Conservation (phyloP, 495 filamentous ascomycete genomes). For the Neurospora sp. region DNA sequence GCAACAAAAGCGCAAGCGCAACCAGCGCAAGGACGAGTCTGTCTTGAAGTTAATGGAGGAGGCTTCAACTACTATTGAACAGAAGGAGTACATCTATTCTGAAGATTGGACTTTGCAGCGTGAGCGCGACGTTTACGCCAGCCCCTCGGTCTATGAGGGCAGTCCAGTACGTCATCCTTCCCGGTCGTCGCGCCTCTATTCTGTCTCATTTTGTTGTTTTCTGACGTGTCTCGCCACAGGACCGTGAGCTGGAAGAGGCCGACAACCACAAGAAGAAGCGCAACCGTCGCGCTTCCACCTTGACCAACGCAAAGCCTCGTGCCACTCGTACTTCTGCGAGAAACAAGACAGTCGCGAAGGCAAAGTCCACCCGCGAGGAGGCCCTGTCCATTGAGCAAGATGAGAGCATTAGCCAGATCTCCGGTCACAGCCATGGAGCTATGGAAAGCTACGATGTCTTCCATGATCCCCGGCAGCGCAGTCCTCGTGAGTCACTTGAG, state of each 20-base stretch:
- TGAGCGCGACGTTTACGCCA: slow-evolving; percentile 40
- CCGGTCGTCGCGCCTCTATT: background rate
- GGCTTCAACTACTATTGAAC: slow-evolving; percentile 56
- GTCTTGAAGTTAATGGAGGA: slow-evolving; percentile 60
- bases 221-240: slow-evolving; percentile 7
- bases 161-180: slow-evolving; percentile 30
- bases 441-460: slow-evolving; percentile 23
- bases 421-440: slow-evolving; percentile 8
- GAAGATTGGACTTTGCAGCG: slow-evolving; percentile 43
- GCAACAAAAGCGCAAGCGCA: slow-evolving; percentile 67
- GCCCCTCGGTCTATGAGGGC: slow-evolving; percentile 31
- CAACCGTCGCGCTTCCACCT: slow-evolving; percentile 10
- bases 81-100: slow-evolving; percentile 61
- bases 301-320: slow-evolving; percentile 1
- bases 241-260: slow-evolving; percentile 14
- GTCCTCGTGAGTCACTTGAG: slow-evolving; percentile 15
- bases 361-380: background rate
- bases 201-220: background rate
- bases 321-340: slow-evolving; percentile 10
- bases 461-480: slow-evolving; percentile 17
- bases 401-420: background rate
- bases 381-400: slow-evolving; percentile 1
- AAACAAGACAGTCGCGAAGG: slow-evolving; percentile 3
- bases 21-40: slow-evolving; percentile 73
- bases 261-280: slow-evolving; percentile 14